phyloP scores from a whole-genome alignment of 805 yeast genomes.

The Henningerozyma blattae region DNA sequence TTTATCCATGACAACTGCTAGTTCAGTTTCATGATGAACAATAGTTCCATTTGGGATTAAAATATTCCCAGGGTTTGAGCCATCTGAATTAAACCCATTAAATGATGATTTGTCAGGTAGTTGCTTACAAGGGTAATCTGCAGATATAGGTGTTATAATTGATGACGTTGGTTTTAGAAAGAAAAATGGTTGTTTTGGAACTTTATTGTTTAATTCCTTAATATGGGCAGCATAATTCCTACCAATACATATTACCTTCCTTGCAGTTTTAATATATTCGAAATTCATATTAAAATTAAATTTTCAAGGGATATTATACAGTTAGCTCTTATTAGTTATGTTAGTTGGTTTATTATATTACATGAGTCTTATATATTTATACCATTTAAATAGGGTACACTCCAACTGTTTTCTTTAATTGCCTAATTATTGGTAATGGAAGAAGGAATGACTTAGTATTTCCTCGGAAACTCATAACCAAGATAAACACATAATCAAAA shows the following conservation, averaged over 20 bases:
- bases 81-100: slow-evolving; percentile 17
- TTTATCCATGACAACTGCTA: slow-evolving; percentile 66
- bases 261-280: slow-evolving; percentile 46
- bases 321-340: too few species aligned
- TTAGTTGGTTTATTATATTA: too few species aligned
- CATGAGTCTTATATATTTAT: too few species aligned
- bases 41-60: slow-evolving; percentile 68
- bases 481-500: too few species aligned
- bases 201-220: slow-evolving; percentile 70
- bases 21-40: slow-evolving; percentile 88
- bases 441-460: too few species aligned
- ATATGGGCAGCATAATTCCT: slow-evolving; percentile 96
- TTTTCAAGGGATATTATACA: too few species aligned
- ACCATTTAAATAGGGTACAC: too few species aligned
- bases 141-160: slow-evolving; percentile 42
- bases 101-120: slow-evolving; percentile 10
- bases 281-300: slow-evolving; percentile 32
- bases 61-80: slow-evolving; percentile 52
- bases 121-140: slow-evolving; percentile 1
- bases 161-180: slow-evolving; percentile 84
- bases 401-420: too few species aligned
- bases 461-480: too few species aligned
- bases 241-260: slow-evolving; percentile 88
- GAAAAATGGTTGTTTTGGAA: slow-evolving; percentile 82
- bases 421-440: too few species aligned